Base-by-base conservation (phyloP, 345 rosid species). In the Gossypium anomalum region DNA sequence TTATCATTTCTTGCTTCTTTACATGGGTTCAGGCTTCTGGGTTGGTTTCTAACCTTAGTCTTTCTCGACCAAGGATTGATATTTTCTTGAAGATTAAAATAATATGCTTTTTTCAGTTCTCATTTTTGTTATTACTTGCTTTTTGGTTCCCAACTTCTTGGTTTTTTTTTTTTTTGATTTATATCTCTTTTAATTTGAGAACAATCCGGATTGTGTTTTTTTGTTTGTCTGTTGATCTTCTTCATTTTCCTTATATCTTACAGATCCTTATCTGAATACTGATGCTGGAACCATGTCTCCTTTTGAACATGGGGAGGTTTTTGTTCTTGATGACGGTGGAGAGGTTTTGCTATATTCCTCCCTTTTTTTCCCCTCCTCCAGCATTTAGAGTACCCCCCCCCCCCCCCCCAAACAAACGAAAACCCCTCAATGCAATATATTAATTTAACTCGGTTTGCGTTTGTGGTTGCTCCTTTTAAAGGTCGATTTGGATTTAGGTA, bases 231-330 rank as follows among this genome's bases (percentile, higher is more conserved):
- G 5, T 27, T 67, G 49, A 20, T 48, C 19, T 59, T 27, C 22
- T 1, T 52, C 59, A 45, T 27, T 38, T 65, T 58, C 63, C 13
- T 72, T 70, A n/a, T 57, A n/a, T 72, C 70, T 34, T 77, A 77
- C 88, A 94, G 98, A 94, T 83, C 98, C 98, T 58, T 94, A 94
- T 80, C 71, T 94, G 75, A 94, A 94, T 77, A 92, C 89, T 60
- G 98, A 94, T 82, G 97, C 98, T 75, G 98, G 98, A 80, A 94
- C 98, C 76, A 94, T 94, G 97, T 94, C 98, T 59, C 98, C 98
- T 22, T 94, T 94, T 65, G 98, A 94, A 65, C 98, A 94, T 23
- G 97, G 98, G 75, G 97, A 94, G 80, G 98, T 94, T 80, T 94
- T 94, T 85, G 98, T 94, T 70, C 93, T 94, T 25, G 97, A 94